Percentiles rank a stretch among this genome's conserved stretches.
Evolutionary conservation across 2,329 filamentous ascomycete species (phyloP).

Genomic region (Ophiostoma piceae): DNA sequence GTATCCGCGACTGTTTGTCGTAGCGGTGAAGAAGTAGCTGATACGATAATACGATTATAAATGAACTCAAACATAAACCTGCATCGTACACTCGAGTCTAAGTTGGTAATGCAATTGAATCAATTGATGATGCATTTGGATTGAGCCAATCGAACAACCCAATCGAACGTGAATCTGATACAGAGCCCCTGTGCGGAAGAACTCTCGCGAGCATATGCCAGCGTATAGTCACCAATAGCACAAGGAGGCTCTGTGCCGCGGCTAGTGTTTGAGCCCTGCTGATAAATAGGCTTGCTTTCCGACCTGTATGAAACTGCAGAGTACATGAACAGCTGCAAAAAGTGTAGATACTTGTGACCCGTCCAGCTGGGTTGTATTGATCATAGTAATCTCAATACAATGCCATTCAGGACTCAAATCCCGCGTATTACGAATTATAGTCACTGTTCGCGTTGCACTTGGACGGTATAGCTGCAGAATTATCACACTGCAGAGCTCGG

Average conservation of each 20-base stretch:
- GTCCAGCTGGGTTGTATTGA: background rate
- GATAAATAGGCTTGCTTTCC: background rate
- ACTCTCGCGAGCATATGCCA: background rate
- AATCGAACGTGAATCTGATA: background rate
- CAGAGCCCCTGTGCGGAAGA: background rate
- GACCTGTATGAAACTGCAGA: background rate
- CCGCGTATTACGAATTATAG: background rate
- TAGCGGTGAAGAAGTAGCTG: constrained; percentile 35
- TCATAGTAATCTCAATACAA: background rate
- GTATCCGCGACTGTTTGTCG: constrained; percentile 54
- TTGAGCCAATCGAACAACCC: background rate
- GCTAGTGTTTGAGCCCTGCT: background rate
- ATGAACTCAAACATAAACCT: background rate
- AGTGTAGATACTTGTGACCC: background rate
- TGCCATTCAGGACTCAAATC: background rate
- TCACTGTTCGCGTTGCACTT: background rate
- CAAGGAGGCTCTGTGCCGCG: background rate
- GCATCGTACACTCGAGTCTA: background rate
- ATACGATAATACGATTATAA: background rate
- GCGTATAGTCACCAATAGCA: background rate
- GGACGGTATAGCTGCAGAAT: background rate
- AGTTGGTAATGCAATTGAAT: background rate
- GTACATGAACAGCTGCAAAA: background rate
- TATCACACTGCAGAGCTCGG: background rate
- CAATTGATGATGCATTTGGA: background rate